Evolutionary conservation across 768 basidiomycete genomes (phyloP).

Genomic region (Podaxis pistillaris): DNA sequence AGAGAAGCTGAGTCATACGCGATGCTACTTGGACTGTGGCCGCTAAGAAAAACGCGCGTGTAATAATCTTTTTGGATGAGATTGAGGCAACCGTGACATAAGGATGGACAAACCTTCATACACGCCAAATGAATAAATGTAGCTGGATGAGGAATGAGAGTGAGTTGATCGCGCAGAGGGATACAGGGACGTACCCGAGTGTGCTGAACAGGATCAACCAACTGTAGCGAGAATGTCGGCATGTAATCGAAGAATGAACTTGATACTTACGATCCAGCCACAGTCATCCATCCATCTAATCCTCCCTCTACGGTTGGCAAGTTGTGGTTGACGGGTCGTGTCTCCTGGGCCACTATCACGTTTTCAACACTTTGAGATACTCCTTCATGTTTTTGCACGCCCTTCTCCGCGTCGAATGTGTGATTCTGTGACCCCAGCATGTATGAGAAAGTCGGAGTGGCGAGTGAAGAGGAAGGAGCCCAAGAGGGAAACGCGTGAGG

Average conservation of each 20-base stretch:
- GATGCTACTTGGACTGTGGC: conserved; percentile 38
- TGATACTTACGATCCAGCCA: conserved; percentile 40
- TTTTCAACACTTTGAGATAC: neutral
- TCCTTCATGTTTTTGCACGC: neutral
- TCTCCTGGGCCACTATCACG: neutral
- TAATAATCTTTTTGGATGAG: conserved; percentile 39
- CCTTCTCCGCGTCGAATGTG: neutral
- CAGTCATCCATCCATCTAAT: conserved; percentile 39
- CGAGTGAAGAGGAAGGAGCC: neutral
- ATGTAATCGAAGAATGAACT: neutral
- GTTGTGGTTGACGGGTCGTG: neutral
- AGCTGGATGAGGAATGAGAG: conserved; percentile 14
- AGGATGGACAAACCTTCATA: conserved; percentile 29
- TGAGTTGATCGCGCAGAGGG: neutral
- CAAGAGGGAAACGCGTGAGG: neutral
- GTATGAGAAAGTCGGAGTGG: neutral
- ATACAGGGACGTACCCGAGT: conserved; percentile 31
- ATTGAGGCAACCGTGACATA: conserved; percentile 15
- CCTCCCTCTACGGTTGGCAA: conserved; percentile 34
- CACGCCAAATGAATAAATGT: conserved; percentile 29
- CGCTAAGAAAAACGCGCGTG: conserved; percentile 34
- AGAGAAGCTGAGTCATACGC: conserved; percentile 29
- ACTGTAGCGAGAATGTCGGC: conserved; percentile 19
- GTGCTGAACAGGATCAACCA: conserved; percentile 45
- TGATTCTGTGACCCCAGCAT: neutral